A percentile compares a stretch with the other conserved stretches of the same genome.
Evolutionary conservation across 2,329 filamentous ascomycete genomes (phyloP).

Genomic region (Penicillium sp.): DNA sequence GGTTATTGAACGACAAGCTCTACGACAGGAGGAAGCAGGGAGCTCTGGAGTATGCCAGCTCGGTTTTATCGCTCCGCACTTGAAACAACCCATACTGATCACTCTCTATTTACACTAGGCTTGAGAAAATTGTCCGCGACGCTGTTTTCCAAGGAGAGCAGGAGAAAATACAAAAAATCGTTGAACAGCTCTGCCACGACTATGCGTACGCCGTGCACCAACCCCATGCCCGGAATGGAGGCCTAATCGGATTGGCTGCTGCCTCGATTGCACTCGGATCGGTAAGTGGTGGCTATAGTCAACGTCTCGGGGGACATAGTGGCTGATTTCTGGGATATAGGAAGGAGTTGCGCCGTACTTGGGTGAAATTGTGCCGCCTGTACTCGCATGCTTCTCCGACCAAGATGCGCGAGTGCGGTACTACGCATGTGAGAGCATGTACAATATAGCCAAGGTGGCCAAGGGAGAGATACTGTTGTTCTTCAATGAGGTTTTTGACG

Average conservation of each 20-base stretch:
- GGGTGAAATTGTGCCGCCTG: conserved; percentile 86
- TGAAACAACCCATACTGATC: neutral
- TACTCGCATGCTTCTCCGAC: conserved; percentile 93
- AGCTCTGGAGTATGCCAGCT: conserved; percentile 70
- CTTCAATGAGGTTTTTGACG: conserved; percentile 98
- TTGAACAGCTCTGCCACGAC: conserved; percentile 93
- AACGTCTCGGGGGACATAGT: neutral
- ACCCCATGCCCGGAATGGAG: conserved; percentile 90
- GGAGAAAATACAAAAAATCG: conserved; percentile 71
- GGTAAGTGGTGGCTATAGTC: conserved; percentile 48
- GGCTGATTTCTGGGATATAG: conserved; percentile 17
- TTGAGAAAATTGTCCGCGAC: conserved; percentile 84
- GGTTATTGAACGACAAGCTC: conserved; percentile 90
- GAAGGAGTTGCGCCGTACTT: conserved; percentile 88
- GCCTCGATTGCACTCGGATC: conserved; percentile 89
- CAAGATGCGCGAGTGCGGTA: conserved; percentile 96
- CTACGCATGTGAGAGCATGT: conserved; percentile 99
- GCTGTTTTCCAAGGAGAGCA: conserved; percentile 68
- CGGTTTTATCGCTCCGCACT: neutral
- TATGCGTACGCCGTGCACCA: conserved; percentile 97
- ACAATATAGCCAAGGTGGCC: conserved; percentile 98
- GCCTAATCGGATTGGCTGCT: conserved; percentile 86
- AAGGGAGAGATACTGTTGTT: conserved; percentile 95
- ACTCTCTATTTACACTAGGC: conserved; percentile 43
- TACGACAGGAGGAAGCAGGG: conserved; percentile 97